Conservation (phyloP, 163 green algal species). For the Coccomyxa subellipsoidea region DNA sequence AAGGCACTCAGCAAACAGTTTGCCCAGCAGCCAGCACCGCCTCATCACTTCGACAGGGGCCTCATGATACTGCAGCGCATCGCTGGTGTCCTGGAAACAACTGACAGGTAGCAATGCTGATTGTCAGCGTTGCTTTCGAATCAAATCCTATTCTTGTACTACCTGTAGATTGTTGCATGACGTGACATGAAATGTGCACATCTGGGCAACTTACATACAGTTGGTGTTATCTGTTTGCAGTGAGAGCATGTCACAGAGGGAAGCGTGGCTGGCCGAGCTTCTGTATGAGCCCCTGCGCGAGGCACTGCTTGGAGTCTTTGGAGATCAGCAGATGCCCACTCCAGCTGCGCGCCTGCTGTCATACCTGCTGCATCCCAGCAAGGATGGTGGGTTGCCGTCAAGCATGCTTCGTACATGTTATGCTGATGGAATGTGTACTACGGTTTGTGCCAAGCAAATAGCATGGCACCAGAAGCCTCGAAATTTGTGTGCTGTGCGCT, state of each 20-base stretch:
- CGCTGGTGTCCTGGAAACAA: background rate
- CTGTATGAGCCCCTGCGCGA: background rate
- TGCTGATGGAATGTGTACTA: too few species aligned
- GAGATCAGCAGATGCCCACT: background rate
- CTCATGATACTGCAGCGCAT: background rate
- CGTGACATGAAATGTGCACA: background rate
- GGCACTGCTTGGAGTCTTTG: background rate
- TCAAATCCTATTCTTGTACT: too few species aligned
- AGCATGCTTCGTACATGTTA: too few species aligned
- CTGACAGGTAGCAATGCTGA: background rate
- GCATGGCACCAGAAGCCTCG: too few species aligned
- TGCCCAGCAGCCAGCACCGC: background rate
- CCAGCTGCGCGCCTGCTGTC: background rate
- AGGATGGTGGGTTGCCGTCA: background rate
- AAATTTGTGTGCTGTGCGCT: background rate
- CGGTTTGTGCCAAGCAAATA: too few species aligned
- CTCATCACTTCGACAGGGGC: background rate
- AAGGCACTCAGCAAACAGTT: background rate
- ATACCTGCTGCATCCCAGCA: background rate
- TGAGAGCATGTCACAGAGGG: background rate
- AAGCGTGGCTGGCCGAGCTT: background rate
- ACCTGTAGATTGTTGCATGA: too few species aligned
- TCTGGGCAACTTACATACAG: background rate
- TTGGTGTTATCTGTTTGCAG: background rate
- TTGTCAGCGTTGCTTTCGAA: too few species aligned